Percentiles rank a stretch among this genome's conserved stretches.
These are phyloP conservation scores for Lipomyces orientalis DNA, from an alignment of 805 yeast species.

Conservation along the genomic window DNA sequence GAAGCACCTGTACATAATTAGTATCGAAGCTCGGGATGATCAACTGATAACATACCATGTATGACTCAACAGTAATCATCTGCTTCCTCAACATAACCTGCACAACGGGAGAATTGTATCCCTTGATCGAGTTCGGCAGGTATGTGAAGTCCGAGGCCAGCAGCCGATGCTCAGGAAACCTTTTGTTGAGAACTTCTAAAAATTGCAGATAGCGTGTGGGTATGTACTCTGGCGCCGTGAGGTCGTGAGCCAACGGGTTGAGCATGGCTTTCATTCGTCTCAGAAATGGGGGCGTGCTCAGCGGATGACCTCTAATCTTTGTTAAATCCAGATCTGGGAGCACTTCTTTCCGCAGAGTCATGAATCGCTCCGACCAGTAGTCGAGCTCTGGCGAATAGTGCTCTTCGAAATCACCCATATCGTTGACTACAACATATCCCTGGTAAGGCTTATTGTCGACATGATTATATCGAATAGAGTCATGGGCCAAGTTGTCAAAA, in stretches of 20 bases:
- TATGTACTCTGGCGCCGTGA: constrained; percentile 75
- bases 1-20: constrained; percentile 43
- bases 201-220: constrained; percentile 78
- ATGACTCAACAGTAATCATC: constrained; percentile 73
- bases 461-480: constrained; percentile 75
- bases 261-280: constrained; percentile 56
- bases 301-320: constrained; percentile 60
- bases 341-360: constrained; percentile 56
- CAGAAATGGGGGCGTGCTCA: constrained; percentile 55
- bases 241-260: constrained; percentile 68
- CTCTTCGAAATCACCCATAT: constrained; percentile 75
- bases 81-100: constrained; percentile 72
- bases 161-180: constrained; percentile 79
- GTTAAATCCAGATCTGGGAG: constrained; percentile 41
- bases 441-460: constrained; percentile 70
- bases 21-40: not conserved
- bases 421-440: constrained; percentile 77
- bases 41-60: constrained; percentile 57
- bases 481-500: constrained; percentile 84
- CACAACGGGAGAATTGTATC: constrained; percentile 77
- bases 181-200: constrained; percentile 62
- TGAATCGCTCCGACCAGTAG: constrained; percentile 54
- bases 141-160: constrained; percentile 71
- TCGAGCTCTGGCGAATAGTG: constrained; percentile 52
- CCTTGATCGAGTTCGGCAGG: constrained; percentile 51